Evolutionary conservation across 2,329 filamentous ascomycete genomes (phyloP), one percentile per base, ranked within the genome.

Genomic region (Fusarium temperatum): DNA sequence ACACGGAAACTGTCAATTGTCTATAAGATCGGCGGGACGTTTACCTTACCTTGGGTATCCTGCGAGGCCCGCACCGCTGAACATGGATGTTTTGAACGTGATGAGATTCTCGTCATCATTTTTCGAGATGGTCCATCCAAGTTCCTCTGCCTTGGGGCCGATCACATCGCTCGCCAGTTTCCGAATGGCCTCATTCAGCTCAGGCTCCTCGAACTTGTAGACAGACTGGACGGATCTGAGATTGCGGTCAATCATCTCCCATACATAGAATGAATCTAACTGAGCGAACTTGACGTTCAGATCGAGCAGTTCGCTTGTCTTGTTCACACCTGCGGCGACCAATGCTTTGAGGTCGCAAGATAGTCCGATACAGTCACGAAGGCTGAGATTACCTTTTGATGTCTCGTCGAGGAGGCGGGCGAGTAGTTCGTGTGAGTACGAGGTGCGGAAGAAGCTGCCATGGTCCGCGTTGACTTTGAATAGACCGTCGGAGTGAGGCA

Each of bases 11-110:
- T 10, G 22, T 32, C 28, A 51, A 20, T 8, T 4, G 14, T 1
- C 1, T n/a, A 7, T 15, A 24, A 22, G n/a, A n/a, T n/a, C n/a
- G n/a, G n/a, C n/a, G n/a, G 22, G 0, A 24, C 1, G 18, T 3
- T 50, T 4, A 18, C 3, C 28, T 32, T 18, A 32, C 47, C 11
- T 50, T 3, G 28, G 5, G 22, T 50, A 3, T 30, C 28, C 28
- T 50, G 47, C 15, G 3, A 51, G 28, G 3, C 22, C 47, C 15
- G 28, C 15, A 5, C 47, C 28, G 1, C 47, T 32, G 3, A 51
- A 51, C 22, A 24, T 51, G 1, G 28, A 32, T 35, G 28, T 2
- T 6, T 24, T 32, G 28, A 51, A 35, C 28, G 11, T 14, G 22
- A 20, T 6, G 8, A 35, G 28, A 0, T 14, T 24, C 8, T 51